Percentiles rank a stretch among this genome's conserved stretches.
phyloP scores from a whole-genome alignment of 352 stramenopile species.

The Phytophthora fragariae region DNA sequence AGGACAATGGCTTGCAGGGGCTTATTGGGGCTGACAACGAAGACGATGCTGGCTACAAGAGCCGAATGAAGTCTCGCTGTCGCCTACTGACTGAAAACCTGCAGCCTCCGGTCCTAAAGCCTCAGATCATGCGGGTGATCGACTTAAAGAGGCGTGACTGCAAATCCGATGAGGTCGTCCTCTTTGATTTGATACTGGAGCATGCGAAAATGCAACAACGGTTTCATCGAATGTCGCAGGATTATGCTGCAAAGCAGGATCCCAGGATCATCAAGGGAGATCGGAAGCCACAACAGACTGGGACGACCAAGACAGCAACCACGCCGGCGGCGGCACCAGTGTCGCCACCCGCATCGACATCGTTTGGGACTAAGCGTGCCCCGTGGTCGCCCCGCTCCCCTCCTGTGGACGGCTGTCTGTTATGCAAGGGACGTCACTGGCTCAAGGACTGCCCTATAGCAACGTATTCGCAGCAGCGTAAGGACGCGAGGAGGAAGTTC shows the following conservation, averaged over 20 bases:
- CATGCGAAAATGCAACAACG: constrained; percentile 9
- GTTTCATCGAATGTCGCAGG: constrained; percentile 1
- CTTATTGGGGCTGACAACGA: constrained; percentile 1
- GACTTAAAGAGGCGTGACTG: constrained; percentile 2
- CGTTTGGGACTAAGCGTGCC: too few relatives aligned
- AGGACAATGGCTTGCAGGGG: neutral
- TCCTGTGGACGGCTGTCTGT: constrained; percentile 2
- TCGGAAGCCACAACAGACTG: neutral
- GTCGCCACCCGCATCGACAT: too few relatives aligned
- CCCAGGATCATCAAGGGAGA: too few relatives aligned
- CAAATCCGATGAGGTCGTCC: constrained; percentile 9
- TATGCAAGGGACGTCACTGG: constrained; percentile 10
- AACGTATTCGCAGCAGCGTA: neutral
- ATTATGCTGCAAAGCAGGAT: too few relatives aligned
- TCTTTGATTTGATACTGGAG: constrained; percentile 18
- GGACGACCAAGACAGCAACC: neutral
- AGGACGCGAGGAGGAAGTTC: neutral
- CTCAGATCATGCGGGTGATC: neutral
- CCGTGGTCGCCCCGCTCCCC: neutral
- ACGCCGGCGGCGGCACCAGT: too few relatives aligned
- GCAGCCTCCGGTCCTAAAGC: constrained; percentile 4
- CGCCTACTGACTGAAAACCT: constrained; percentile 11
- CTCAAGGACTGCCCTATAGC: neutral
- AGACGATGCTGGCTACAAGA: neutral
- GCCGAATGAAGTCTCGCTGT: constrained; percentile 9